These are phyloP conservation scores for Cucumis hystrix DNA, from an alignment of 306 rosid genomes.

Conservation along the genomic window DNA sequence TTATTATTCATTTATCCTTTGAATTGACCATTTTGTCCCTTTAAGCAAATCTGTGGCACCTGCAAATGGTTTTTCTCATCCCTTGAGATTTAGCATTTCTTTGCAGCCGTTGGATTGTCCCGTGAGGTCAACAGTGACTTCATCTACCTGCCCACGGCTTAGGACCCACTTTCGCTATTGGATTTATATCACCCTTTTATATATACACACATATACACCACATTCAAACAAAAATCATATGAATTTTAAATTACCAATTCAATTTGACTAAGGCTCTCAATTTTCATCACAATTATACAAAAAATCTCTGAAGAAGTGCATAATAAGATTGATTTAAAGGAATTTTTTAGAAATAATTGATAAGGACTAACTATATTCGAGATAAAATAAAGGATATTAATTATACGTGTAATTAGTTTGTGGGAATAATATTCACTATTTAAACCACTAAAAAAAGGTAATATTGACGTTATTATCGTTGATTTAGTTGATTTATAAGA, in stretches of 20 bases:
- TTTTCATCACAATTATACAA: not conserved
- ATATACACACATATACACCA: not conserved
- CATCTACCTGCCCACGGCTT: conserved; percentile 4
- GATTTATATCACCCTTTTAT: not conserved
- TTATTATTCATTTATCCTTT: not conserved
- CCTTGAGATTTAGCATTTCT: not conserved
- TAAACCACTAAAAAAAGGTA: too few species aligned
- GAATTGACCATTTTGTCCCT: not conserved
- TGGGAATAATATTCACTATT: too few species aligned
- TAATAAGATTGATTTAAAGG: too few species aligned
- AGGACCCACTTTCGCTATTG: not conserved
- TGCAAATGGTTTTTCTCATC: not conserved
- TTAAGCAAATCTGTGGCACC: not conserved
- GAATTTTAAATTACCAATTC: not conserved
- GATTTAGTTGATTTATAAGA: too few species aligned
- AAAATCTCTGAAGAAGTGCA: too few species aligned
- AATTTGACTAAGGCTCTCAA: not conserved
- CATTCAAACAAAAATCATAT: not conserved
- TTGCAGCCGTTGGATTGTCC: not conserved
- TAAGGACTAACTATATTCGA: too few species aligned
- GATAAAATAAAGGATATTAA: too few species aligned
- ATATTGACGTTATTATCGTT: too few species aligned
- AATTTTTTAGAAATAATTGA: too few species aligned
- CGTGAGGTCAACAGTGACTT: not conserved
- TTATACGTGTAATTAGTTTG: too few species aligned